Percentiles rank a stretch among this genome's conserved stretches.
Evolutionary conservation across 2,329 filamentous ascomycete species (phyloP).

Genomic region (Epichloe gansuensis): DNA sequence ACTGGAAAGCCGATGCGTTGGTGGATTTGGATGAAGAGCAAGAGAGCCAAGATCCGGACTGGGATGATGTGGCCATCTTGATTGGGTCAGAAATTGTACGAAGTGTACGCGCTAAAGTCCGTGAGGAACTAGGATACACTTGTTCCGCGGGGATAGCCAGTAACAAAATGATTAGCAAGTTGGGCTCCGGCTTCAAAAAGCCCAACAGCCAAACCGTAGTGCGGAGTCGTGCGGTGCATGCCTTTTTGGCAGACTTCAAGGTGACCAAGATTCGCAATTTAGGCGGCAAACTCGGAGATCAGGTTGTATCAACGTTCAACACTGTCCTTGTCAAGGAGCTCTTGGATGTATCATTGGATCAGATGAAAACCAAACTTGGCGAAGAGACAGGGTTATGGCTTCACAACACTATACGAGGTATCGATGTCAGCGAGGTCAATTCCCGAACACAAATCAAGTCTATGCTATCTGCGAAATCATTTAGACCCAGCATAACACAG

Average conservation of each 20-base stretch:
- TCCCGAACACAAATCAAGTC: conserved; percentile 87
- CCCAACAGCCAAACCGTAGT: conserved; percentile 93
- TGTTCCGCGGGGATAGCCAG: conserved; percentile 79
- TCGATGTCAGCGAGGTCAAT: conserved; percentile 81
- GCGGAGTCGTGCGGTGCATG: conserved; percentile 64
- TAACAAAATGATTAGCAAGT: conserved; percentile 92
- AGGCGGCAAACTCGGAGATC: conserved; percentile 88
- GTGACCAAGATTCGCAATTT: conserved; percentile 91
- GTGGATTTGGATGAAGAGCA: conserved; percentile 64
- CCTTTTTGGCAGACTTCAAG: conserved; percentile 75
- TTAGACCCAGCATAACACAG: conserved; percentile 69
- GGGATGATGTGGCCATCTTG: conserved; percentile 84
- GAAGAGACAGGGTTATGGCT: conserved; percentile 81
- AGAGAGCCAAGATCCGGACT: conserved; percentile 76
- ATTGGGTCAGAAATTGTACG: conserved; percentile 84
- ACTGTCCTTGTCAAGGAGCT: conserved; percentile 71
- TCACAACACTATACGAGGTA: conserved; percentile 70
- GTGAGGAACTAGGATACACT: conserved; percentile 65
- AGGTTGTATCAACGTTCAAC: conserved; percentile 66
- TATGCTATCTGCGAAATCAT: conserved; percentile 95
- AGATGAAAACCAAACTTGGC: conserved; percentile 64
- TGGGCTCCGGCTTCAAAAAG: conserved; percentile 85
- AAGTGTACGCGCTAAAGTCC: conserved; percentile 56
- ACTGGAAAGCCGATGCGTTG: conserved; percentile 76
- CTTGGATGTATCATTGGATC: conserved; percentile 56